Evolutionary conservation across 805 yeast genomes (phyloP).

Genomic region (Kregervanrija fluxuum): DNA sequence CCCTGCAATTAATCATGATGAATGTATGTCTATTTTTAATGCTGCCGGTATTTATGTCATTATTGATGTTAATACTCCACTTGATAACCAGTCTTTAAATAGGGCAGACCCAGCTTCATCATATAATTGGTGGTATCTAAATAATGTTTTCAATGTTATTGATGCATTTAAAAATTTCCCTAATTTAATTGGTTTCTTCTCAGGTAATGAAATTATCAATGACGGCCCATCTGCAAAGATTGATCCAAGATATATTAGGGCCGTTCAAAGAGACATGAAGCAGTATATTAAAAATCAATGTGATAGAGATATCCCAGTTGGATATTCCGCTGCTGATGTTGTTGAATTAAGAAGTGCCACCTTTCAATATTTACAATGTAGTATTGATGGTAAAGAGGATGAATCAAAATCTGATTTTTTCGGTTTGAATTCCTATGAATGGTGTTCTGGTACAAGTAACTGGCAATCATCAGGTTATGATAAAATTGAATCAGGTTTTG

Average conservation of each 20-base stretch:
- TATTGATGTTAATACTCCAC: conserved; percentile 78
- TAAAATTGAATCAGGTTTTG: conserved; percentile 46
- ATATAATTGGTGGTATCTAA: conserved; percentile 63
- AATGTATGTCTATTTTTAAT: conserved; percentile 84
- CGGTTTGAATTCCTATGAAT: conserved; percentile 90
- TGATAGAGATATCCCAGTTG: conserved; percentile 82
- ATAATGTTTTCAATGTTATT: conserved; percentile 76
- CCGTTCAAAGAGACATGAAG: conserved; percentile 89
- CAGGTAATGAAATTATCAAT: conserved; percentile 90
- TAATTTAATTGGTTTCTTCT: conserved; percentile 79
- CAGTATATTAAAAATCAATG: conserved; percentile 53
- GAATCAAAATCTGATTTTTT: conserved; percentile 78
- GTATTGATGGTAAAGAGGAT: conserved; percentile 51
- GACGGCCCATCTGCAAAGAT: conserved; percentile 54
- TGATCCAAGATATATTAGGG: conserved; percentile 78
- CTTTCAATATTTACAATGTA: conserved; percentile 79
- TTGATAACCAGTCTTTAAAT: conserved; percentile 55
- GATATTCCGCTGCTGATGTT: conserved; percentile 91
- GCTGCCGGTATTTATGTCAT: conserved; percentile 88
- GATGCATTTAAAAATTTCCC: conserved; percentile 81
- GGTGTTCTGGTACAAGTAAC: conserved; percentile 79
- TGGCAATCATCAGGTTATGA: conserved; percentile 69
- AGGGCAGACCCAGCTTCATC: conserved; percentile 65
- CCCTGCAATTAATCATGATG: conserved; percentile 82
- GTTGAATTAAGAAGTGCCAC: conserved; percentile 61